A percentile compares a stretch with the other conserved stretches of the same genome.
These are phyloP conservation scores for Sergeia podlipaevii DNA, from an alignment of 208 protist species.

Conservation along the genomic window DNA sequence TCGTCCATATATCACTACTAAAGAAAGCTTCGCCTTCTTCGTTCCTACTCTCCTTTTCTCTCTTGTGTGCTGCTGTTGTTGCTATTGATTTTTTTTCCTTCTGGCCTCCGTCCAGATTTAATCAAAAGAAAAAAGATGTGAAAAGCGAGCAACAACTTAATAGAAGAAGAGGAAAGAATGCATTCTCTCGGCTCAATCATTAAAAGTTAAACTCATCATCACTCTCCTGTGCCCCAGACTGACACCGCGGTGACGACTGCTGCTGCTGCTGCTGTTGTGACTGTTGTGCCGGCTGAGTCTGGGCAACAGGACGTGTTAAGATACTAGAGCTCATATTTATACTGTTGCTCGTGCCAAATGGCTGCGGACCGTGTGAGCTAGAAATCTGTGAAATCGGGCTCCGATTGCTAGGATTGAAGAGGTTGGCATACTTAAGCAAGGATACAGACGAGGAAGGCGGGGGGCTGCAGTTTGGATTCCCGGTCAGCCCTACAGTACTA, in stretches of 20 bases:
- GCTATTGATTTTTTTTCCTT: too few species aligned
- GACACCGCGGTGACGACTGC: background rate
- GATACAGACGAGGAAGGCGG: conserved; percentile 30
- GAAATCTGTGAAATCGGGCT: conserved; percentile 41
- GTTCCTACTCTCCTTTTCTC: too few species aligned
- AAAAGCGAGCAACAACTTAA: background rate
- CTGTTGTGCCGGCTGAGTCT: conserved; percentile 5
- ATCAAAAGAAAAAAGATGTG: conserved; percentile 3
- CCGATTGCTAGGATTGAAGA: conserved; percentile 59
- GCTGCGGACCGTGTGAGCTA: conserved; percentile 10
- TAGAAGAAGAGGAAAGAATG: background rate
- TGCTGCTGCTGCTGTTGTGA: conserved; percentile 27
- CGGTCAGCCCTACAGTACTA: conserved; percentile 24
- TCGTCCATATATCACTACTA: too few species aligned
- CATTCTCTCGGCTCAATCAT: too few species aligned
- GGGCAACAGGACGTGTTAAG: conserved; percentile 12
- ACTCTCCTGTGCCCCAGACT: conserved; percentile 26
- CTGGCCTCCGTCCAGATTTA: too few species aligned
- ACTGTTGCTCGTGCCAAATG: conserved; percentile 14
- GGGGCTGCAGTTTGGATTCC: conserved; percentile 33
- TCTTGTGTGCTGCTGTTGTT: too few species aligned
- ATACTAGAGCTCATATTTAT: conserved; percentile 9
- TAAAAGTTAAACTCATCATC: conserved; percentile 90
- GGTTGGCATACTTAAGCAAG: conserved; percentile 51
- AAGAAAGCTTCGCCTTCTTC: too few species aligned